Conservation (phyloP, 164 flowering plant species). For the Nymphaea colorata region DNA sequence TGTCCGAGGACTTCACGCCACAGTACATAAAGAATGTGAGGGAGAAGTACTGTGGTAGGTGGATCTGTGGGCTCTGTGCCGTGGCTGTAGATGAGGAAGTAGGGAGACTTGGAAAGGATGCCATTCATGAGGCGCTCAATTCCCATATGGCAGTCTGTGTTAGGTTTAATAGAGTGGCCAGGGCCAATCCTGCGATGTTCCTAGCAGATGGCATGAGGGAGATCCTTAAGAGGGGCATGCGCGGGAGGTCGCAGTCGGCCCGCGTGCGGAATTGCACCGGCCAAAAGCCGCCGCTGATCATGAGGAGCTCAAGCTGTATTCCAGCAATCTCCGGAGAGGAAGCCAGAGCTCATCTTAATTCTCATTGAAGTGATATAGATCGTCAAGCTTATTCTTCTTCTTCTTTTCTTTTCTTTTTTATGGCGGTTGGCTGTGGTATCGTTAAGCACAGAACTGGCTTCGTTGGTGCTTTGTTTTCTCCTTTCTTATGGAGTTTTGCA, state of each 20-base stretch:
- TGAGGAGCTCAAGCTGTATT: constrained; percentile 80
- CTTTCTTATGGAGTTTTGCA: neutral
- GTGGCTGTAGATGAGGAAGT: constrained; percentile 66
- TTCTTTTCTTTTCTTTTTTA: neutral
- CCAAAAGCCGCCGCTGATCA: constrained; percentile 27
- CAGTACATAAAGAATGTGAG: constrained; percentile 46
- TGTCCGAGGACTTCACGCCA: constrained; percentile 67
- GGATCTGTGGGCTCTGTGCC: constrained; percentile 62
- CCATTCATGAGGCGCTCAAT: constrained; percentile 44
- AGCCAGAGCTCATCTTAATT: neutral
- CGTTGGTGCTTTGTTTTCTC: neutral
- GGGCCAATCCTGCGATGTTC: constrained; percentile 48
- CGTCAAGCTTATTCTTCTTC: neutral
- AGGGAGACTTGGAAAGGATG: constrained; percentile 50
- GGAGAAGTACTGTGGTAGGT: constrained; percentile 38
- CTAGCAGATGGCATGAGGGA: constrained; percentile 71
- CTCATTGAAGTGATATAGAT: no score
- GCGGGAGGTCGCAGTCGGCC: constrained; percentile 48
- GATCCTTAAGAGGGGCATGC: constrained; percentile 42
- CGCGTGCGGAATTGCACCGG: constrained; percentile 31
- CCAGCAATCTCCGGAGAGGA: constrained; percentile 54
- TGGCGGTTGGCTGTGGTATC: neutral
- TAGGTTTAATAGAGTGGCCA: constrained; percentile 48
- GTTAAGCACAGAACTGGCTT: neutral
- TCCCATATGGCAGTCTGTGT: constrained; percentile 54